Evolutionary conservation across 139 green algal species (phyloP).

Genomic region (Coelastrella sp.): DNA sequence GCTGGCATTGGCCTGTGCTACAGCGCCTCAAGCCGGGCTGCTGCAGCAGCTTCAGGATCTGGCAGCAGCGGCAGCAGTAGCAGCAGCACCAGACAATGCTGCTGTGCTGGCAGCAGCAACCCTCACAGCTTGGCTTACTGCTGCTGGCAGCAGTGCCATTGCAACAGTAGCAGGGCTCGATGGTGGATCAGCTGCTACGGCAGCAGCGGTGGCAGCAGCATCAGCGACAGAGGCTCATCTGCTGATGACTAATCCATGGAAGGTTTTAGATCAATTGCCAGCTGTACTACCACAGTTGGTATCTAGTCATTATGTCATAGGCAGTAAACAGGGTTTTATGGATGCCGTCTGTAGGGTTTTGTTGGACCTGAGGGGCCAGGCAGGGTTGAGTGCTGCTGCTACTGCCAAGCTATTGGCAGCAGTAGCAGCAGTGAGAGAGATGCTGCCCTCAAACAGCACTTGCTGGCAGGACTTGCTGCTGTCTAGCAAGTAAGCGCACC

Average conservation of each 20-base stretch:
- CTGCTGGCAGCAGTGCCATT: neutral
- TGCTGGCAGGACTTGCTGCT: conserved; percentile 31
- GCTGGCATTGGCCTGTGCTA: conserved; percentile 20
- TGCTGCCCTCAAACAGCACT: conserved; percentile 6
- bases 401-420: conserved; percentile 8
- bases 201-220: conserved; percentile 8
- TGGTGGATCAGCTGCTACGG: neutral
- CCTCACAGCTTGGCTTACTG: neutral
- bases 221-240: neutral
- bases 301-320: neutral
- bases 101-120: conserved; percentile 15
- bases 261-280: neutral
- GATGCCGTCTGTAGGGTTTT: conserved; percentile 17
- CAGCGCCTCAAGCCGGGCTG: conserved; percentile 12
- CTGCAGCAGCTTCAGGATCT: conserved; percentile 45
- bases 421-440: conserved; percentile 19
- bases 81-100: conserved; percentile 7
- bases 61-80: conserved; percentile 16
- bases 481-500: too few species aligned
- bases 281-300: conserved; percentile 19
- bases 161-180: conserved; percentile 7
- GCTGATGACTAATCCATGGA: neutral
- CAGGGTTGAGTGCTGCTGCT: conserved; percentile 7
- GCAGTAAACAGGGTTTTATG: neutral
- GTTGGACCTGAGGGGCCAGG: neutral